A percentile compares a stretch with the other conserved stretches of the same genome.
Evolutionary conservation across 202 grass and related monocot species (phyloP).

Genomic region (Zoysia matrella): DNA sequence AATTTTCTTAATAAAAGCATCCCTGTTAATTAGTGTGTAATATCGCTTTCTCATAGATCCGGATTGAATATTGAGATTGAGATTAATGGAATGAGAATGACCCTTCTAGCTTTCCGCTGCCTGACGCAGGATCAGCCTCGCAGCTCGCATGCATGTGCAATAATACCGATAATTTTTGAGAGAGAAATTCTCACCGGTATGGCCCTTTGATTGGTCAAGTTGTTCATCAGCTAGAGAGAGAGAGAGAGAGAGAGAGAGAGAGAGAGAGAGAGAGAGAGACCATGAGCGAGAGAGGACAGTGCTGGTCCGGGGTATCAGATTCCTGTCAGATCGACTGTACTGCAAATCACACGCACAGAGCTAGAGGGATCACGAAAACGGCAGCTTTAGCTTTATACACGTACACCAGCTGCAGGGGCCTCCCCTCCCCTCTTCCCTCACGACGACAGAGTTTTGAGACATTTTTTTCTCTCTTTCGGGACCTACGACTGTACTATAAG

Average conservation of each 20-base stretch:
- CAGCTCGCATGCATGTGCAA: slow-evolving; percentile 47
- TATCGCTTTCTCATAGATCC: slow-evolving; percentile 40
- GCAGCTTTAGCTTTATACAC: slow-evolving; percentile 72
- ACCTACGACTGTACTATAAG: neutral
- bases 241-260: neutral
- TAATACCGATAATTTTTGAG: neutral
- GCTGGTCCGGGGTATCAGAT: slow-evolving; percentile 65
- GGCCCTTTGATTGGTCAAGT: slow-evolving; percentile 21
- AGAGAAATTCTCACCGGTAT: slow-evolving; percentile 11
- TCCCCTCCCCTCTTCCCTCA: neutral
- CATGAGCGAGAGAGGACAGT: neutral
- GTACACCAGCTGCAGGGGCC: slow-evolving; percentile 29
- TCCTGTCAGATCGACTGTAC: slow-evolving; percentile 64
- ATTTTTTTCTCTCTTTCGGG: neutral
- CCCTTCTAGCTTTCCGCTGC: slow-evolving; percentile 26
- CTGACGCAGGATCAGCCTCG: neutral
- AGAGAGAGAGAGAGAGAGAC: neutral
- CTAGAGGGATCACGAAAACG: slow-evolving; percentile 47
- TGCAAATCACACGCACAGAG: slow-evolving; percentile 61
- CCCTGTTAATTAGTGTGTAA: neutral
- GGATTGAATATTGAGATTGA: slow-evolving; percentile 23
- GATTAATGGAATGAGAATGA: slow-evolving; percentile 20
- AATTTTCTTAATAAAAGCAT: no score
- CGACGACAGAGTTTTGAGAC: neutral
- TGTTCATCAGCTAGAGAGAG: neutral